phyloP scores from a whole-genome alignment of 2,329 filamentous ascomycete genomes.

The Alternaria sp. region DNA sequence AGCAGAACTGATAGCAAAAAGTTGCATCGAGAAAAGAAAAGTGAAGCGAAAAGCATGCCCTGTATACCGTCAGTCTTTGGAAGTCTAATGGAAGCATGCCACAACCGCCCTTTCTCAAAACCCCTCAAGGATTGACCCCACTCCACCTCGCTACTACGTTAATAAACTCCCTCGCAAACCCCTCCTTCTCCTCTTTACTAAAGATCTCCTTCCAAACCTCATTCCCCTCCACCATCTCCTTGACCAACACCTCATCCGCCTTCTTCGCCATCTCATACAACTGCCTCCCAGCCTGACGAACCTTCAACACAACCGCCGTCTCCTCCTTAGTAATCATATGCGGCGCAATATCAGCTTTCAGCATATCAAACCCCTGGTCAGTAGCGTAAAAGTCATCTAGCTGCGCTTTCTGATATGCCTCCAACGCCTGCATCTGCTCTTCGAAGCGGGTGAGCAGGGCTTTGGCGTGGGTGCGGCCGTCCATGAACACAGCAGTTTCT shows the following conservation, averaged over 20 bases:
- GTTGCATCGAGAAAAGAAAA: neutral
- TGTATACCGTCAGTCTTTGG: no score
- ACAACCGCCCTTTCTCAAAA: neutral
- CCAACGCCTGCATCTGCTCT: neutral
- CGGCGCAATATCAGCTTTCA: neutral
- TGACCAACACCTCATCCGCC: neutral
- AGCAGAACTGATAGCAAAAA: neutral
- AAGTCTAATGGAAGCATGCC: no score
- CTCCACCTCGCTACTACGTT: neutral
- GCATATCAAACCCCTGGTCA: neutral
- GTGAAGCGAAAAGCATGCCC: no score
- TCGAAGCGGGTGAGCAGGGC: neutral
- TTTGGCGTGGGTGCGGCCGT: neutral
- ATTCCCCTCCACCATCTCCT: neutral
- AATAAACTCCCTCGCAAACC: neutral
- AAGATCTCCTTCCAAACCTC: neutral
- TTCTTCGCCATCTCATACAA: neutral
- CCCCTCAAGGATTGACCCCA: neutral
- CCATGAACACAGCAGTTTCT: neutral
- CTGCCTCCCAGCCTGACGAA: neutral
- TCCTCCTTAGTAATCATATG: neutral
- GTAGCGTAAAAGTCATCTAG: neutral
- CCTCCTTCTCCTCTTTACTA: neutral
- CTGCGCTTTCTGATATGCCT: neutral
- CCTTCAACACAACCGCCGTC: neutral